Base-by-base conservation (phyloP, 2,329 filamentous ascomycete genomes). In the Falciphora oryzae region DNA sequence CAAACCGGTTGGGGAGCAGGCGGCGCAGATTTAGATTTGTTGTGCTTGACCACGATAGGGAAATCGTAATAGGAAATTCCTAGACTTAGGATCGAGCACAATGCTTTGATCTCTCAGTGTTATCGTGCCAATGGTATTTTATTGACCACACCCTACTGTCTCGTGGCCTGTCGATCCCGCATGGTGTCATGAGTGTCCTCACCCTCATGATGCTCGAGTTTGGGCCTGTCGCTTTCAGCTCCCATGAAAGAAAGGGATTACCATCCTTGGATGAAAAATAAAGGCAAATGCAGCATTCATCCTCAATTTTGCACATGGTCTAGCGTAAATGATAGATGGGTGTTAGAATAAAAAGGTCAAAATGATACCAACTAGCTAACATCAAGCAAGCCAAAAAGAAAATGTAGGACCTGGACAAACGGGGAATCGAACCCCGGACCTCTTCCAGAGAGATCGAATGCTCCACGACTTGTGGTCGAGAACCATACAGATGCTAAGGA, bases 351-450 rank as follows among this genome's bases (percentile, higher is more conserved):
- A n/a, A n/a, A n/a, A n/a, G n/a, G n/a, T n/a, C n/a, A n/a, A n/a
- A n/a, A n/a, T n/a, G n/a, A n/a, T n/a, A n/a, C n/a, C n/a, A n/a
- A n/a, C n/a, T n/a, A n/a, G n/a, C n/a, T n/a, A n/a, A 18, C 16
- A 7, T 16, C 11, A 32, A 2, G 32, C 32, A 32, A 44, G 16
- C 11, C 16, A 44, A 53, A 53, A 53, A 53, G 44, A 3, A 25
- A 11, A 10, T 25, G 44, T 53, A n/a, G 32, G 22, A n/a, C 56
- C 27, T 62, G 61, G 61, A 62, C 35, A 62, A 44, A 62, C 61
- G 35, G 50, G 50, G 61, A 62, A 62, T 62, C 61, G 61, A 62
- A 62, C 61, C 50, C 61, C 35, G 61, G 61, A 62, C 61, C 61
- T 62, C 61, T 62, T 62, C 61, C 61, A 62, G 7, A 10, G 13